Conservation (phyloP, 176 grass and related monocot species). For the Musa beccarii region DNA sequence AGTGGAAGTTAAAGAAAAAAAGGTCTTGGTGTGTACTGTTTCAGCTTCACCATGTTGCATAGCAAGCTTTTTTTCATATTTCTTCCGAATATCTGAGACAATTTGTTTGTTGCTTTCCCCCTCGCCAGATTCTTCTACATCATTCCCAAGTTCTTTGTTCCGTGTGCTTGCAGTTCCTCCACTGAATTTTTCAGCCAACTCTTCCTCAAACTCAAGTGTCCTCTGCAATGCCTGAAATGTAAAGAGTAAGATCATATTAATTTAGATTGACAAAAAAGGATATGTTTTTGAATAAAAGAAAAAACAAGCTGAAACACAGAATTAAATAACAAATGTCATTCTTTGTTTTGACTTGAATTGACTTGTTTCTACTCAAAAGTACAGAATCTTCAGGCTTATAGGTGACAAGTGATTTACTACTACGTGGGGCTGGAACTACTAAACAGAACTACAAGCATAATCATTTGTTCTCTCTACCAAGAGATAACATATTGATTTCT, state of each 20-base stretch:
- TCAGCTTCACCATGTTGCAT: constrained; percentile 32
- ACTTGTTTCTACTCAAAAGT: background rate
- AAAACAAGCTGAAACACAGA: background rate
- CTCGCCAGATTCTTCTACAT: constrained; percentile 62
- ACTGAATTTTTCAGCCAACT: constrained; percentile 94
- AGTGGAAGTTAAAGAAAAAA: background rate
- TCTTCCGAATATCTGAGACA: constrained; percentile 91
- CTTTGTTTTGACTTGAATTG: background rate
- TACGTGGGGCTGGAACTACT: background rate
- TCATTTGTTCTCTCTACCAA: background rate
- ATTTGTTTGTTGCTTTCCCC: constrained; percentile 52
- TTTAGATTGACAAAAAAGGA: background rate
- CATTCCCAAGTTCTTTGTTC: constrained; percentile 53
- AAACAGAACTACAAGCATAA: background rate
- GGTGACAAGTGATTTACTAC: background rate
- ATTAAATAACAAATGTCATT: background rate
- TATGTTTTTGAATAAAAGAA: background rate
- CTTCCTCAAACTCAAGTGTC: constrained; percentile 99
- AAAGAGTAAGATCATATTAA: background rate
- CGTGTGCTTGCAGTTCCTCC: constrained; percentile 52
- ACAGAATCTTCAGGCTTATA: background rate
- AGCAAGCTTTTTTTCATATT: constrained; percentile 87
- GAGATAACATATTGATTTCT: background rate
- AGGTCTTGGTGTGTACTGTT: constrained; percentile 32
- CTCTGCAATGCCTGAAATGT: constrained; percentile 69